Evolutionary conservation across 371 early-diverging fungal genomes (phyloP).

Genomic region (Sporodiniella umbellata): DNA sequence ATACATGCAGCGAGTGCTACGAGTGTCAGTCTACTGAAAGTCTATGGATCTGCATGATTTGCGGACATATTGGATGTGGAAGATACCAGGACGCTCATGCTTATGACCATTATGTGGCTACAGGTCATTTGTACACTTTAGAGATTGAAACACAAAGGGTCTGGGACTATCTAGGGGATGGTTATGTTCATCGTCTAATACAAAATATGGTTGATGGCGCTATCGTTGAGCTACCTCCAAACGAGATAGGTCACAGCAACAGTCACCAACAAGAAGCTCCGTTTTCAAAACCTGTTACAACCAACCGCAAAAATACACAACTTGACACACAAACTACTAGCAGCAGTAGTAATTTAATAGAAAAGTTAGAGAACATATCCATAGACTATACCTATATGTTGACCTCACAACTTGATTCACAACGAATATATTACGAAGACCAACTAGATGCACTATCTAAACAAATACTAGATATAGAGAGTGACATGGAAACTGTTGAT

Average conservation of each 20-base stretch:
- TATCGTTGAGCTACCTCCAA: constrained; percentile 81
- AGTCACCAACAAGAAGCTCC: background rate
- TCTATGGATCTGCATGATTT: constrained; percentile 94
- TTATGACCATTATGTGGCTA: constrained; percentile 75
- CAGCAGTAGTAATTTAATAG: constrained; percentile 10
- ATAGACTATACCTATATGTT: constrained; percentile 77
- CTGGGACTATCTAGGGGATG: constrained; percentile 97
- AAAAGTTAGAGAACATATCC: constrained; percentile 72
- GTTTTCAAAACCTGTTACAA: background rate
- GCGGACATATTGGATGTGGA: constrained; percentile 88
- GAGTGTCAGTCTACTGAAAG: constrained; percentile 70
- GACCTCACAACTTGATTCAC: constrained; percentile 81
- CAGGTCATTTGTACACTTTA: constrained; percentile 81
- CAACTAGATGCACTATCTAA: constrained; percentile 54
- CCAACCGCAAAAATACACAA: constrained; percentile 1
- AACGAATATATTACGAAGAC: constrained; percentile 79
- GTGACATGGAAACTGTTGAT: constrained; percentile 6
- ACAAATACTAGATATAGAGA: constrained; percentile 37
- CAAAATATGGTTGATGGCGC: constrained; percentile 90
- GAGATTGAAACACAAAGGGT: constrained; percentile 94
- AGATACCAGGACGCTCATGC: constrained; percentile 84
- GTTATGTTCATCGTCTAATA: constrained; percentile 91
- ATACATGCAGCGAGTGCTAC: constrained; percentile 58
- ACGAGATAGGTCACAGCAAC: background rate
- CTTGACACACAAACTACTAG: background rate